Percentiles rank a stretch among this genome's conserved stretches.
Conservation (phyloP, 805 yeast genomes). For the Saccharomycopsis fodiens region DNA sequence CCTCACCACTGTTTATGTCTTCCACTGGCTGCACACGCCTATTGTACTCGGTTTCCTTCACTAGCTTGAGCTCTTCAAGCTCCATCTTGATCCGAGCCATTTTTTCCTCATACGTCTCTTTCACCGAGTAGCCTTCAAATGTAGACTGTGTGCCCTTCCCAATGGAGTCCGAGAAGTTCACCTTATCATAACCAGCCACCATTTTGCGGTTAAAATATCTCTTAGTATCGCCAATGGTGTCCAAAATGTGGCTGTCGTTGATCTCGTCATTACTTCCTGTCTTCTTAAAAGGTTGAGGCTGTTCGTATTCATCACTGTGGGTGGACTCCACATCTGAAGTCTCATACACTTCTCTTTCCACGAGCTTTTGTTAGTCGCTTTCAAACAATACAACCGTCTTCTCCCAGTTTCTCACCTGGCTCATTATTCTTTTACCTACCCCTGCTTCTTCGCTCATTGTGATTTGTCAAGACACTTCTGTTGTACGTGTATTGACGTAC, state of each 20-base stretch:
- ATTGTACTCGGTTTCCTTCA: conserved; percentile 6
- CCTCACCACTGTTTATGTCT: conserved; percentile 16
- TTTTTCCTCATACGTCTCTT: conserved; percentile 18
- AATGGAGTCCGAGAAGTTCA: conserved; percentile 19
- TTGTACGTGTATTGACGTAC: too few relatives aligned
- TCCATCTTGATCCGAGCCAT: conserved; percentile 16
- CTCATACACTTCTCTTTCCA: conserved; percentile 18
- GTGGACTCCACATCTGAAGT: conserved; percentile 14
- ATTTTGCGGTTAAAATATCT: conserved; percentile 6
- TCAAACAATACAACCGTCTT: too few relatives aligned
- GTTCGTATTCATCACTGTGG: not conserved
- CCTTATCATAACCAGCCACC: not conserved
- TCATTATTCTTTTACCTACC: too few relatives aligned
- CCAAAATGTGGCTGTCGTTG: conserved; percentile 8
- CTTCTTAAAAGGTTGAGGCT: not conserved
- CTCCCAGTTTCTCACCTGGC: too few relatives aligned
- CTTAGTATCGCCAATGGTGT: conserved; percentile 5
- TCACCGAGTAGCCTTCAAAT: conserved; percentile 13
- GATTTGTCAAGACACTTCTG: too few relatives aligned
- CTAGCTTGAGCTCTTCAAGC: conserved; percentile 14
- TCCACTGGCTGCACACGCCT: conserved; percentile 15
- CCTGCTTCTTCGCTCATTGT: too few relatives aligned
- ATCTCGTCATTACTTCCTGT: not conserved
- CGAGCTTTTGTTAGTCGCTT: conserved; percentile 8
- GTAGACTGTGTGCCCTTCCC: not conserved